Evolutionary conservation across 768 basidiomycete genomes (phyloP).

Genomic region (Lactarius vividus): DNA sequence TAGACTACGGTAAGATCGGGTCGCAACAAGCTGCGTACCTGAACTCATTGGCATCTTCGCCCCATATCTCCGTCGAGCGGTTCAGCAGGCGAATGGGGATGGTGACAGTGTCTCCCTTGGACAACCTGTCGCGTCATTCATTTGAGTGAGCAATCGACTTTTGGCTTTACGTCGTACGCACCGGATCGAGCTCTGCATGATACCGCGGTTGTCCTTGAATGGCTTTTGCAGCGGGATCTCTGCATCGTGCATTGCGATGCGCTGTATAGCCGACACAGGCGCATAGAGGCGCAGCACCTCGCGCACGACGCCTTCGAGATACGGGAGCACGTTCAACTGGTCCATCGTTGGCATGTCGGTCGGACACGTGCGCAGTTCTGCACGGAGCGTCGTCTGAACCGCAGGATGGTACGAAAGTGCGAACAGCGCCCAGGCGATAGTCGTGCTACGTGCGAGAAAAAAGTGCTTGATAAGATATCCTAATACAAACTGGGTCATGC

Average conservation of each 20-base stretch:
- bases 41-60: constrained; percentile 37
- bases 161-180: neutral
- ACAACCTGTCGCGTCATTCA: constrained; percentile 8
- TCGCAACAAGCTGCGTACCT: constrained; percentile 8
- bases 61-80: constrained; percentile 34
- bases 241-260: constrained; percentile 32
- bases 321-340: constrained; percentile 23
- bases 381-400: constrained; percentile 36
- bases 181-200: constrained; percentile 19
- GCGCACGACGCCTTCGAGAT: constrained; percentile 55
- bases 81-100: constrained; percentile 33
- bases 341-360: constrained; percentile 33
- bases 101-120: constrained; percentile 26
- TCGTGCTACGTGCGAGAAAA: constrained; percentile 23
- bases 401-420: constrained; percentile 33
- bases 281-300: constrained; percentile 34
- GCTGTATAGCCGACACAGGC: constrained; percentile 29
- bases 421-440: constrained; percentile 39
- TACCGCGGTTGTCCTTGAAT: constrained; percentile 26
- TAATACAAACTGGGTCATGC: neutral
- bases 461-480: neutral
- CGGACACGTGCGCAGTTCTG: constrained; percentile 33
- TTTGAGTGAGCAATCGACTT: neutral
- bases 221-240: constrained; percentile 33
- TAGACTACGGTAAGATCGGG: neutral